Evolutionary conservation across 352 stramenopile genomes (phyloP), one percentile per base, ranked within the genome.

Genomic region (Pilasporangium apinafurcum): DNA sequence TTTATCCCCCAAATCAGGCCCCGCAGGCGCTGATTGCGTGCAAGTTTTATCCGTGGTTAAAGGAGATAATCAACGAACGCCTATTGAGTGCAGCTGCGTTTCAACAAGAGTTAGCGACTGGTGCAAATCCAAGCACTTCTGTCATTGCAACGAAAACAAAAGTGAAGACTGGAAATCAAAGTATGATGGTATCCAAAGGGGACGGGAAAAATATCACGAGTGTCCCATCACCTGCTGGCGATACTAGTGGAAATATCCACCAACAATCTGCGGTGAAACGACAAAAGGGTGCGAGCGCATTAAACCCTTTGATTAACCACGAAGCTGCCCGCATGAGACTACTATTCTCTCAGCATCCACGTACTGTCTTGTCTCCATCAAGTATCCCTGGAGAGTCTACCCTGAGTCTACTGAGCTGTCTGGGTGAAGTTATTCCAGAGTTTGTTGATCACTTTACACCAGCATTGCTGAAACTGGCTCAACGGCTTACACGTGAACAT

Each of bases 1-100:
- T 95, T 26, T 93, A 91, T 52, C 83, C 83, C 21, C 80, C 82
- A 1, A 74, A 56, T 24, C 65, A 63, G 17, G 68, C 79, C 4
- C 78, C 82, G 0, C 75, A 83, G 44, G 72, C 86, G 31, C 57
- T 95, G 5, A 53, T 87, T 6, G 65, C 77, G 29, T 92, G 82
- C 54, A 91, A 92, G 28, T 95, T 92, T 35, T 95, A 95, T 52
- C 74, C 73, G 12, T 95, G 83, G 83, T 70, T 95, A 8, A 77
- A 78, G 24, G 82, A 93, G 18, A 91, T 92, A 56, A 61, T 95
- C 35, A 87, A 78, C 27, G 80, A 94, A 25, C 71, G 82, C 20
- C 48, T 95, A 14, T 37, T 89, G 33, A 89, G 73, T 31, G 79
- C 80, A 14, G 62, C 68, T 3, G 54, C 69, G 10, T 68, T 76